A percentile compares a stretch with the other conserved stretches of the same genome.
phyloP scores from a whole-genome alignment of 148 eudicot species.

The Vaccinium macrocarpon region DNA sequence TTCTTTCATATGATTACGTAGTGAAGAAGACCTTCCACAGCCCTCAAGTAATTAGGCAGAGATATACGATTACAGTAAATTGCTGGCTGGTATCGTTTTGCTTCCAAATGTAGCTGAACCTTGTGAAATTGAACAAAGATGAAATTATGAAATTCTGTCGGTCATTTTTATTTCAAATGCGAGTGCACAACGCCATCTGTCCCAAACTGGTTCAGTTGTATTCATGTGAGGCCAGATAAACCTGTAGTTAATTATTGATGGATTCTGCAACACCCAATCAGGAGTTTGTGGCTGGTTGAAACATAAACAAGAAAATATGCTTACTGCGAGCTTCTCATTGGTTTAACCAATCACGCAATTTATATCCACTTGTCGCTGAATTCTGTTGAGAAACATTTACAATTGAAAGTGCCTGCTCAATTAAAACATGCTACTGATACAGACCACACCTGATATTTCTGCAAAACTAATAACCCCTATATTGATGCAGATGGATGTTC shows the following conservation, averaged over 20 bases:
- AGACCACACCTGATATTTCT: background rate
- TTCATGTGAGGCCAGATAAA: background rate
- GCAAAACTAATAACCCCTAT: background rate
- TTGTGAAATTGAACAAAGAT: background rate
- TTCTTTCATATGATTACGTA: background rate
- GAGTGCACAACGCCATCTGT: background rate
- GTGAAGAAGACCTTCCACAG: background rate
- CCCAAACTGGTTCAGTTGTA: background rate
- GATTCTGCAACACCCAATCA: background rate
- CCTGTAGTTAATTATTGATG: background rate
- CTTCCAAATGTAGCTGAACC: background rate
- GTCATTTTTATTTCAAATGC: background rate
- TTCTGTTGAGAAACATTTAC: background rate
- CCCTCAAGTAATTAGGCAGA: background rate
- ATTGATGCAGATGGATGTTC: slow-evolving; percentile 79
- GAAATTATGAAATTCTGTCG: background rate
- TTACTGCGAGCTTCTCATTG: background rate
- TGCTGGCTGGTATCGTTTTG: slow-evolving; percentile 2
- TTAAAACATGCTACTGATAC: background rate
- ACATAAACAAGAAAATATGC: background rate
- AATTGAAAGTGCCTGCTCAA: background rate
- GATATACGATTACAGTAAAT: background rate
- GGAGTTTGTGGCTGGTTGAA: too few relatives aligned
- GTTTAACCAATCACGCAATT: background rate
- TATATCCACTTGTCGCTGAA: too few relatives aligned